Conservation (phyloP, 2,329 filamentous ascomycete species). For the Trichoderma arundinaceum region DNA sequence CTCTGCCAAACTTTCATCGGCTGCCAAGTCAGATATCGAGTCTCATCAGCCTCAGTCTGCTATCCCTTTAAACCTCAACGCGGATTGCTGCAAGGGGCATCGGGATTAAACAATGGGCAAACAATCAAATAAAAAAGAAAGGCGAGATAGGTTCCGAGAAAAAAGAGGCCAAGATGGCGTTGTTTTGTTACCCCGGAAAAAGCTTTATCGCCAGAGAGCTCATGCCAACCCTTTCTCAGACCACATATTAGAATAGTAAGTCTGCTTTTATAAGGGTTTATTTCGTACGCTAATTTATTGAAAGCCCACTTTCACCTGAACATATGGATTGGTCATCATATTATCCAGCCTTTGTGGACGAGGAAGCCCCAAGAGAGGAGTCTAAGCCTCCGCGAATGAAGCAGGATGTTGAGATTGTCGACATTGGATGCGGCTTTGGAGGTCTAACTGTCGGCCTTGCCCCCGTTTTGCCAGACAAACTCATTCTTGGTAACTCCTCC, state of each 20-base stretch:
- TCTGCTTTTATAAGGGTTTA: conserved; percentile 13
- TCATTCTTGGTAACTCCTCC: conserved; percentile 72
- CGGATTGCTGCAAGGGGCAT: not conserved
- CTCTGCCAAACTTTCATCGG: conserved; percentile 20
- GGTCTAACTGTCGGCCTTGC: conserved; percentile 86
- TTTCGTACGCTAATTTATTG: conserved; percentile 12
- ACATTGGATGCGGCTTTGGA: conserved; percentile 97
- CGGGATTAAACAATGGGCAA: conserved; percentile 38
- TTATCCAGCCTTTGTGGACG: conserved; percentile 74
- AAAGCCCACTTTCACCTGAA: conserved; percentile 75
- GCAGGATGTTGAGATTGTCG: conserved; percentile 85
- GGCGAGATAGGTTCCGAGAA: conserved; percentile 69
- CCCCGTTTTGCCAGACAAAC: conserved; percentile 77
- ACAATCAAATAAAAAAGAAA: conserved; percentile 61
- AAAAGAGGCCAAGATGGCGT: conserved; percentile 57
- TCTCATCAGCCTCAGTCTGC: conserved; percentile 34
- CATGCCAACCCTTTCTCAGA: conserved; percentile 99
- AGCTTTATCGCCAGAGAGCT: conserved; percentile 93
- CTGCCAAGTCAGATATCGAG: conserved; percentile 12
- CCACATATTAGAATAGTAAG: conserved; percentile 84
- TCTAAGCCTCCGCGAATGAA: conserved; percentile 40
- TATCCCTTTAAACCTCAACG: conserved; percentile 18
- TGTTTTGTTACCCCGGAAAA: conserved; percentile 82
- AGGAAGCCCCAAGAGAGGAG: conserved; percentile 43
- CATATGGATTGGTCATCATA: conserved; percentile 91